phyloP scores from a whole-genome alignment of 2,329 filamentous ascomycete genomes.

The Calonectria hongkongensis region DNA sequence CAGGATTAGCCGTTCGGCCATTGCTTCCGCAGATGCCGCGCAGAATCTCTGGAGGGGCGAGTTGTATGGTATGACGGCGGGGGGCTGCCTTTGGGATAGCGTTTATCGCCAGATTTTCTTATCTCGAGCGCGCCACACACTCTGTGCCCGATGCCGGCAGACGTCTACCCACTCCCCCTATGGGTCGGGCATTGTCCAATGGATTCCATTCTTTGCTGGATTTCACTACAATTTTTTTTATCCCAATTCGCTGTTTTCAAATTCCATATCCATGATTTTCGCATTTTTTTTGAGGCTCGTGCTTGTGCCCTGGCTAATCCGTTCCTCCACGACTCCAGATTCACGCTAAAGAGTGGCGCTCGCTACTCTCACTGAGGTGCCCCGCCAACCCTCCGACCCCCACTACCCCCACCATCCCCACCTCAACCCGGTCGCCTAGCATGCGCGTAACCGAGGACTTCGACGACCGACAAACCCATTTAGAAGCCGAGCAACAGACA shows the following conservation, averaged over 20 bases:
- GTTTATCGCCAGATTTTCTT: conserved; percentile 50
- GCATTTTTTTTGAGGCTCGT: conserved; percentile 36
- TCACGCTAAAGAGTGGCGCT: conserved; percentile 50
- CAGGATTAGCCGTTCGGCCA: conserved; percentile 9
- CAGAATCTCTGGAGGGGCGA: conserved; percentile 40
- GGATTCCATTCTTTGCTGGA: background rate
- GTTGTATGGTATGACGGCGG: conserved; percentile 44
- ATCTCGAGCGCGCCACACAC: conserved; percentile 44
- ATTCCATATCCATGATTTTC: conserved; percentile 15
- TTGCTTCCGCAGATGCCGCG: conserved; percentile 31
- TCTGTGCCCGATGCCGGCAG: conserved; percentile 48
- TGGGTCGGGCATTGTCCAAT: conserved; percentile 8
- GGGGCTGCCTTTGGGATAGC: conserved; percentile 41
- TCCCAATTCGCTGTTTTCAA: conserved; percentile 21
- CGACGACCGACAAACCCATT: conserved; percentile 79
- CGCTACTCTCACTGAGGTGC: conserved; percentile 53
- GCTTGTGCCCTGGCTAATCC: conserved; percentile 49
- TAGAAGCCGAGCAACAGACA: conserved; percentile 75
- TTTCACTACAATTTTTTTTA: background rate
- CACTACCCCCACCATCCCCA: conserved; percentile 53
- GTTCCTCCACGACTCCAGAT: conserved; percentile 46
- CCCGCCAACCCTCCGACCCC: conserved; percentile 50
- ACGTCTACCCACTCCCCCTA: conserved; percentile 22
- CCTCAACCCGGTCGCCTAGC: conserved; percentile 71
- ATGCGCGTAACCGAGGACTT: conserved; percentile 81